Evolutionary conservation across 2,329 filamentous ascomycete genomes (phyloP), one percentile per base, ranked within the genome.

Genomic region (Mycosphaerelloides madeirae): DNA sequence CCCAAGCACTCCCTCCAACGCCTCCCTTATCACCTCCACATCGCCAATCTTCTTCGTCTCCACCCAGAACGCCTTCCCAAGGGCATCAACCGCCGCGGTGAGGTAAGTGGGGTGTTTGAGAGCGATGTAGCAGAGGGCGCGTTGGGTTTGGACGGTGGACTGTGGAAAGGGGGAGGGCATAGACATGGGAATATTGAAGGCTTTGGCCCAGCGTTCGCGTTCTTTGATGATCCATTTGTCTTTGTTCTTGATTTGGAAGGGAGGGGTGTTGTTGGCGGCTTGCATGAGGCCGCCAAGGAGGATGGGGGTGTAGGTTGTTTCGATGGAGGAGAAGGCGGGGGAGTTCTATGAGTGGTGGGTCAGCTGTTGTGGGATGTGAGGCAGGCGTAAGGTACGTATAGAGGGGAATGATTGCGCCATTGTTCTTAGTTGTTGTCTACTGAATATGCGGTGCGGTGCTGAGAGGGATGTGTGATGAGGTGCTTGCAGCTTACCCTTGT

Each of bases 281-380:
- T 80, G 74, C 72, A 83, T 79, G 41, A 83, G 60, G 0, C 78
- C 79, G 3, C 77, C 77, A 0, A 82, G 68, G 40, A 82, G 73
- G 41, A 83, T 75, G 6, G 80, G 80, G 7, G 79, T 62, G 55
- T 78, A 81, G 11, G 65, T 75, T 32, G 80, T 65, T 6, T 80
- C 68, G 58, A 73, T 74, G 55, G 70, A 62, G 43, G 72, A 67
- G 63, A 83, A 82, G 6, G 72, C 65, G 1, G 76, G 68, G 14
- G 76, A 78, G 51, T 78, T 72, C 78, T 81, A 51, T 34, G 14
- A 42, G 28, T 4, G 22, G n/a, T 41, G n/a, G 25, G 16, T 18
- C 41, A 18, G 28, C 29, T 41, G 18, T 13, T 25, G 22, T 19
- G 31, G 8, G 8, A n/a, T n/a, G n/a, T n/a, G n/a, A n/a, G n/a